Evolutionary conservation across 2,329 filamentous ascomycete genomes (phyloP).

Genomic region (Aspergillus novofumigatus): DNA sequence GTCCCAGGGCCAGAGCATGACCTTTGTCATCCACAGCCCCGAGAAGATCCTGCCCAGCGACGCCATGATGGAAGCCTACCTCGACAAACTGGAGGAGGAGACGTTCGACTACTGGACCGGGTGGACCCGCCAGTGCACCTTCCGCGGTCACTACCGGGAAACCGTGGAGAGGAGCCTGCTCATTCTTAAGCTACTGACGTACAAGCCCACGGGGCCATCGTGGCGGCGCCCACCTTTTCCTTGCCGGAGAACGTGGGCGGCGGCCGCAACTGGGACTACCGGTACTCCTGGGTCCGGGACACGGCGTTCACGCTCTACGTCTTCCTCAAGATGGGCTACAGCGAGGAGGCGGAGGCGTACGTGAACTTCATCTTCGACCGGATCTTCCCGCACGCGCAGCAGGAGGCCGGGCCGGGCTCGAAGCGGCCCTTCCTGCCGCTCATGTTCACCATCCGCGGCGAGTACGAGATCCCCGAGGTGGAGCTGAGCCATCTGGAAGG

Average conservation of each 20-base stretch:
- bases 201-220: constrained; percentile 72
- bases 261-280: constrained; percentile 47
- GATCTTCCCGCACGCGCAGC: constrained; percentile 47
- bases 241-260: constrained; percentile 71
- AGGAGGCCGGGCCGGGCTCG: constrained; percentile 56
- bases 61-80: constrained; percentile 54
- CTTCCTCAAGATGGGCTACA: constrained; percentile 70
- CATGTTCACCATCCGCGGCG: constrained; percentile 76
- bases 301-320: constrained; percentile 74
- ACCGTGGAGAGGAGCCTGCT: constrained; percentile 67
- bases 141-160: constrained; percentile 69
- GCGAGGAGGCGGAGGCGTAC: constrained; percentile 70
- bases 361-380: constrained; percentile 74
- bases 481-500: constrained; percentile 68
- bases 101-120: constrained; percentile 70
- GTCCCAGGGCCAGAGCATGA: constrained; percentile 63
- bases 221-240: constrained; percentile 73
- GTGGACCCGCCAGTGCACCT: constrained; percentile 68
- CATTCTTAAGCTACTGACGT: constrained; percentile 72
- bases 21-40: constrained; percentile 65
- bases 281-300: constrained; percentile 72
- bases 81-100: constrained; percentile 62
- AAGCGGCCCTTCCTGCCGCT: constrained; percentile 59
- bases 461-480: constrained; percentile 67
- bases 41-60: constrained; percentile 54